Percentiles rank a stretch among this genome's conserved stretches.
Evolutionary conservation across 768 basidiomycete species (phyloP).

Genomic region (Clathrus columnatus): DNA sequence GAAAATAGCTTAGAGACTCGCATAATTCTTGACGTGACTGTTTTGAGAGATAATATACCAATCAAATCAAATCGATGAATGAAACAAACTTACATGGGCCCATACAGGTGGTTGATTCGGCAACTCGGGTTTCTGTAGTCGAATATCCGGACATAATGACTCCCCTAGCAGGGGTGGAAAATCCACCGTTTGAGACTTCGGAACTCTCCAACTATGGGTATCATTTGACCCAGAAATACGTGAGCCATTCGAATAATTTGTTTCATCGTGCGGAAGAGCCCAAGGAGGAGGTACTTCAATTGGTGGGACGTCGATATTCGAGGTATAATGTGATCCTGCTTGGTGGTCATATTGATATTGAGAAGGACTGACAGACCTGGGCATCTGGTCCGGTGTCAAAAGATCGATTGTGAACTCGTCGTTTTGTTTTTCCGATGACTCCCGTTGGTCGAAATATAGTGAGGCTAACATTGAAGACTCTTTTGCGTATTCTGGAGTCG

Average conservation of each 20-base stretch:
- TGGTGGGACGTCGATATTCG: background rate
- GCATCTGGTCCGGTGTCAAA: too few relatives aligned
- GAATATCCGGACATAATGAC: slow-evolving; percentile 7
- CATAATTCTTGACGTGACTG: slow-evolving; percentile 82
- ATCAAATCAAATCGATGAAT: background rate
- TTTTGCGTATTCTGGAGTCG: background rate
- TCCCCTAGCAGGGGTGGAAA: slow-evolving; percentile 12
- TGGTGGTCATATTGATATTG: too few relatives aligned
- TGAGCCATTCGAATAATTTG: background rate
- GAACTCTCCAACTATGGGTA: background rate
- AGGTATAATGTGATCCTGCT: background rate
- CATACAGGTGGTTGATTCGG: slow-evolving; percentile 31
- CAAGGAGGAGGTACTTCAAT: background rate
- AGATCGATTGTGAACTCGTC: too few relatives aligned
- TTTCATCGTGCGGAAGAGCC: background rate
- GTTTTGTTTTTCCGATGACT: too few relatives aligned
- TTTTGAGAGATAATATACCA: background rate
- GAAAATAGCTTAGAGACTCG: slow-evolving; percentile 59
- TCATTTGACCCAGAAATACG: background rate
- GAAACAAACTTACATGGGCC: slow-evolving; percentile 30
- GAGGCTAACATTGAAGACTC: background rate
- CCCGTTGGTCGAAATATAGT: too few relatives aligned
- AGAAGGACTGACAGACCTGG: too few relatives aligned
- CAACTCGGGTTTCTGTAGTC: slow-evolving; percentile 19
- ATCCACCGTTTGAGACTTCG: background rate